A percentile compares a stretch with the other conserved stretches of the same genome.
These are phyloP conservation scores for Scheffersomyces segobiensis DNA, from an alignment of 1,139 yeast species.

Conservation along the genomic window DNA sequence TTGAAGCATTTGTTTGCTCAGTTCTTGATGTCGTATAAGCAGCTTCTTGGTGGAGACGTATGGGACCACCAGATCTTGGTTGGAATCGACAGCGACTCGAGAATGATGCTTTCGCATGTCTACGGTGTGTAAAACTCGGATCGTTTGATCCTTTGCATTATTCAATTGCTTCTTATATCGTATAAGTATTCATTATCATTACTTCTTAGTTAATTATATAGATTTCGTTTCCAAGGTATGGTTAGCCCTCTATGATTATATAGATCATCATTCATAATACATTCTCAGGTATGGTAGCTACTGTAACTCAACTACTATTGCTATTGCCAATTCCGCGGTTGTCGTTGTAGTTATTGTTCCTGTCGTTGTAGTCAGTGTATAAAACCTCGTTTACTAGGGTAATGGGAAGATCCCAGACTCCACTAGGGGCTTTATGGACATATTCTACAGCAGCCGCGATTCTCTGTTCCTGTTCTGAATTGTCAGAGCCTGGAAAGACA, in stretches of 20 bases:
- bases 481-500: constrained; percentile 38
- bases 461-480: not conserved
- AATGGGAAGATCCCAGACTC: constrained; percentile 82
- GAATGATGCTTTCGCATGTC: constrained; percentile 19
- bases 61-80: constrained; percentile 35
- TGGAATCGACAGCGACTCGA: constrained; percentile 34
- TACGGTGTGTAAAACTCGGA: constrained; percentile 21
- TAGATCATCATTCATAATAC: not conserved
- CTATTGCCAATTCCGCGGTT: not conserved
- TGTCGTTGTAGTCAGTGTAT: constrained; percentile 31
- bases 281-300: not conserved
- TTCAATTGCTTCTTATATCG: not conserved
- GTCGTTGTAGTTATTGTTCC: not conserved
- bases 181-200: not conserved
- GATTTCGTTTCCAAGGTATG: not conserved
- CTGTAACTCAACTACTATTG: not conserved
- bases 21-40: constrained; percentile 46
- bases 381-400: constrained; percentile 69
- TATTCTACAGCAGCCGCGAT: constrained; percentile 26
- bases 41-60: constrained; percentile 46
- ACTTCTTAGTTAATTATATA: not conserved
- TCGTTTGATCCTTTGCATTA: not conserved
- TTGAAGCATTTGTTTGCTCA: constrained; percentile 47
- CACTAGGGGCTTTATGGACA: constrained; percentile 64
- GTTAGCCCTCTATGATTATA: not conserved